phyloP scores from a whole-genome alignment of 805 yeast species.

The Ascoidea tarda region DNA sequence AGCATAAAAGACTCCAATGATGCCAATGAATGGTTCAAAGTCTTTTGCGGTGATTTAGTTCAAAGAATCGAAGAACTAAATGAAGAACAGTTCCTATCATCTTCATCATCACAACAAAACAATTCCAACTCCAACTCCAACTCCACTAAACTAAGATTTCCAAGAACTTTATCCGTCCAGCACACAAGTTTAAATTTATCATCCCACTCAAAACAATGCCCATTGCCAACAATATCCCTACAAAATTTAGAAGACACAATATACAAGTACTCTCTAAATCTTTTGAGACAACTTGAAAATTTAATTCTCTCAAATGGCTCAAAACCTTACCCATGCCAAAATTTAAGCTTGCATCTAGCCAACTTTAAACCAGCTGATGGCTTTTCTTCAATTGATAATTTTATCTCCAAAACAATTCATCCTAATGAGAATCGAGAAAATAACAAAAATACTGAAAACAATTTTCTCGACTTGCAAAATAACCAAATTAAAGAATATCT shows the following conservation, averaged over 20 bases:
- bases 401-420: background rate
- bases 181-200: slow-evolving; percentile 1
- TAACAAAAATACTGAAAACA: no score
- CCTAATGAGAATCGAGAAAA: no score
- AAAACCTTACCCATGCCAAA: background rate
- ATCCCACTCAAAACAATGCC: slow-evolving; percentile 5
- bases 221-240: slow-evolving; percentile 2
- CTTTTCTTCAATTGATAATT: background rate
- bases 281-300: background rate
- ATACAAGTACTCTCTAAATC: slow-evolving; percentile 2
- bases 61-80: slow-evolving; percentile 60
- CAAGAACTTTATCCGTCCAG: slow-evolving; percentile 5
- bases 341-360: background rate
- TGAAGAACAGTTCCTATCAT: slow-evolving; percentile 34
- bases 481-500: no score
- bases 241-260: background rate
- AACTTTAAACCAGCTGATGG: background rate
- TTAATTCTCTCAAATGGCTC: background rate
- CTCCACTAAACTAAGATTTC: slow-evolving; percentile 1
- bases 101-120: background rate
- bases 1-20: slow-evolving; percentile 40
- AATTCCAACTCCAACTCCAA: background rate
- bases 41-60: slow-evolving; percentile 67
- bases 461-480: no score
- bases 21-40: slow-evolving; percentile 64